These are phyloP conservation scores for Blumeriella jaapii DNA, from an alignment of 2,329 filamentous ascomycete genomes.

Conservation along the genomic window DNA sequence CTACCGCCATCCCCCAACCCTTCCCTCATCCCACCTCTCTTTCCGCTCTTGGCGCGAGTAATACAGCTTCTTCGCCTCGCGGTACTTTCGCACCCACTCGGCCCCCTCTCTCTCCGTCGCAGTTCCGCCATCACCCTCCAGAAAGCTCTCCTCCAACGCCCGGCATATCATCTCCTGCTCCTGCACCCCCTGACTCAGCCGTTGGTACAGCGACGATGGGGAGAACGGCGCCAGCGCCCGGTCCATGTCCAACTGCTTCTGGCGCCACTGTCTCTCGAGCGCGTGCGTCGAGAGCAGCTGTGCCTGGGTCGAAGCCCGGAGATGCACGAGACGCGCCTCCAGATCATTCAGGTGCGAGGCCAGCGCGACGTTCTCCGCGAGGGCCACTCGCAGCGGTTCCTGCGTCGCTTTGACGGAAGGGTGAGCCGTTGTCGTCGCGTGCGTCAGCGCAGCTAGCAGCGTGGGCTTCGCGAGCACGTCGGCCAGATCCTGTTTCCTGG, in stretches of 20 bases:
- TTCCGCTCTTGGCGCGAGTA: slow-evolving; percentile 79
- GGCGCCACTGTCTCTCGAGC: slow-evolving; percentile 83
- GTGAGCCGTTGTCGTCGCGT: slow-evolving; percentile 55
- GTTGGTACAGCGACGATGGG: slow-evolving; percentile 75
- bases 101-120: slow-evolving; percentile 71
- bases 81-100: slow-evolving; percentile 74
- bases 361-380: slow-evolving; percentile 62
- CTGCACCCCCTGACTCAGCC: slow-evolving; percentile 60
- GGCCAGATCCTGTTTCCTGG: slow-evolving; percentile 68
- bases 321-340: slow-evolving; percentile 44
- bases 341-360: slow-evolving; percentile 50
- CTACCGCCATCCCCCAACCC: slow-evolving; percentile 80
- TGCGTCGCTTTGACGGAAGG: slow-evolving; percentile 58
- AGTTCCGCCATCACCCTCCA: slow-evolving; percentile 39
- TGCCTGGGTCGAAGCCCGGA: slow-evolving; percentile 63
- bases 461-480: slow-evolving; percentile 51
- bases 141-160: slow-evolving; percentile 85
- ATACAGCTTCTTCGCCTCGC: slow-evolving; percentile 66
- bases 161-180: slow-evolving; percentile 75
- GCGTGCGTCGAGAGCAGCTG: slow-evolving; percentile 74
- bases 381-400: slow-evolving; percentile 48
- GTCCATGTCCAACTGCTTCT: slow-evolving; percentile 85
- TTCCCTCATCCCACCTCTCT: slow-evolving; percentile 88
- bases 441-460: slow-evolving; percentile 64
- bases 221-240: slow-evolving; percentile 73